phyloP scores from a whole-genome alignment of 2,329 filamentous ascomycete genomes.

The Exophiala spinifera region DNA sequence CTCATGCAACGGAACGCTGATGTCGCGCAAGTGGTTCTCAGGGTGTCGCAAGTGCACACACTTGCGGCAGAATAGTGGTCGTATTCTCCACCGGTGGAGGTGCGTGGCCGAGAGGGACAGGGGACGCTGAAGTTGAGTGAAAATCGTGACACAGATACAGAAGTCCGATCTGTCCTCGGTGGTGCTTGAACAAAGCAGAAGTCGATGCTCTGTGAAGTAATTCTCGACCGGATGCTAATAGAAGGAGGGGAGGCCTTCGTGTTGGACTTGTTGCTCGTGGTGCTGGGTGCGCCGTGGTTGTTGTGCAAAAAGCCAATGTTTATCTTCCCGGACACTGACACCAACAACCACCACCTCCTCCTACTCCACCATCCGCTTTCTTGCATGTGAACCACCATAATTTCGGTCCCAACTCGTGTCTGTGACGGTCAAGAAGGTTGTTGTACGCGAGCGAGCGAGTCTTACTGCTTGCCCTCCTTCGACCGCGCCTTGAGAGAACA shows the following conservation, averaged over 20 bases:
- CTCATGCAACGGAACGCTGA: conserved; percentile 13
- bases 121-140: too few species aligned
- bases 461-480: neutral
- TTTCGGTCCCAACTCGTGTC: neutral
- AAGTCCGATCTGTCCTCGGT: neutral
- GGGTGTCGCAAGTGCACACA: too few species aligned
- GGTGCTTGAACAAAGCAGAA: neutral
- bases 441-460: neutral
- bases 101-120: neutral
- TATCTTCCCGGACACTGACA: conserved; percentile 1
- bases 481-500: neutral
- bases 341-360: neutral
- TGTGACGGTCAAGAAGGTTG: neutral
- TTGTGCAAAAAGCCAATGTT: conserved; percentile 5
- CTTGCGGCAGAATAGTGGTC: too few species aligned
- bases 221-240: too few species aligned
- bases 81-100: neutral
- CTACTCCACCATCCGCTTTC: neutral
- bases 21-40: neutral
- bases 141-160: too few species aligned
- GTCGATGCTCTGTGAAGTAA: too few species aligned
- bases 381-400: neutral
- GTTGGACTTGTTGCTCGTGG: too few species aligned
- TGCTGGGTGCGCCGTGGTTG: neutral
- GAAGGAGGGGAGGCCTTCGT: too few species aligned